These are phyloP conservation scores for Ceratobasidium sp. DNA, from an alignment of 1,284 basidiomycete species.

Conservation along the genomic window DNA sequence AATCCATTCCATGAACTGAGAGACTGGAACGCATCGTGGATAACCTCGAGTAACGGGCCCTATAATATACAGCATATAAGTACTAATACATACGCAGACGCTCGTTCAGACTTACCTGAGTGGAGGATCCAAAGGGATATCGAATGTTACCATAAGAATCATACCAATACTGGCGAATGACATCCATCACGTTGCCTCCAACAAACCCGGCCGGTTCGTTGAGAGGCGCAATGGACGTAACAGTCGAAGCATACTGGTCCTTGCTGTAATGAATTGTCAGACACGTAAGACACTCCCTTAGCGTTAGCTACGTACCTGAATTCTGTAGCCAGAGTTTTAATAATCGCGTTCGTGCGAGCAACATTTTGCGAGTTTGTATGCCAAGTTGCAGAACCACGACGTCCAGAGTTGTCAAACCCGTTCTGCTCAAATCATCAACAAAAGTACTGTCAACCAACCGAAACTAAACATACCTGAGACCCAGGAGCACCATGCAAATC, in stretches of 20 bases:
- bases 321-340: slow-evolving; percentile 69
- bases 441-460: too few species aligned
- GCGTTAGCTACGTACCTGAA: slow-evolving; percentile 52
- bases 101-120: too few species aligned
- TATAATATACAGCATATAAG: slow-evolving; percentile 49
- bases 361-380: slow-evolving; percentile 76
- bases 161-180: slow-evolving; percentile 77
- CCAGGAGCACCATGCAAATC: slow-evolving; percentile 85
- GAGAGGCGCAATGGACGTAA: slow-evolving; percentile 74
- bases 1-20: slow-evolving; percentile 81
- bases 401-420: slow-evolving; percentile 92
- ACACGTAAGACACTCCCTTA: too few species aligned
- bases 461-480: slow-evolving; percentile 65
- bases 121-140: slow-evolving; percentile 57
- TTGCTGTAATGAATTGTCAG: slow-evolving; percentile 54
- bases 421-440: slow-evolving; percentile 48
- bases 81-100: too few species aligned
- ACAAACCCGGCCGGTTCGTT: slow-evolving; percentile 87
- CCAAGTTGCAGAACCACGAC: slow-evolving; percentile 77
- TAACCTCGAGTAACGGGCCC: slow-evolving; percentile 75
- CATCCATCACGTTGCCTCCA: slow-evolving; percentile 68
- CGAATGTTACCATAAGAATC: slow-evolving; percentile 83
- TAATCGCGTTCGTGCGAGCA: slow-evolving; percentile 76
- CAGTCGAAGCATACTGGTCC: slow-evolving; percentile 55
- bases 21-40: slow-evolving; percentile 90